Evolutionary conservation across 306 rosid species (phyloP).

Genomic region (Vigna trinervia): DNA sequence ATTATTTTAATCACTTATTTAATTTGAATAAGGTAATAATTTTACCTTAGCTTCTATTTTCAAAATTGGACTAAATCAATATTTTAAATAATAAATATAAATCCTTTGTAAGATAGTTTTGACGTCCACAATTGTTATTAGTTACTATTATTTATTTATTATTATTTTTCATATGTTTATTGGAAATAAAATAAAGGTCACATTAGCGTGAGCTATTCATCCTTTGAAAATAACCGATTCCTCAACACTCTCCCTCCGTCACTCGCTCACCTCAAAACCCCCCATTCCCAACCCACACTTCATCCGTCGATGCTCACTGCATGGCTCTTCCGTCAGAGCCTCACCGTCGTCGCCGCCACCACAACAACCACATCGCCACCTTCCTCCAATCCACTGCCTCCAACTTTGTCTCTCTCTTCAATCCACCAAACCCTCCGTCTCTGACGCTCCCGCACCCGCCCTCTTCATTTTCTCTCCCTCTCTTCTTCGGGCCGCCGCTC

Average conservation of each 20-base stretch:
- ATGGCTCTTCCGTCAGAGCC: constrained; percentile 74
- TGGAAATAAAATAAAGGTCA: no score
- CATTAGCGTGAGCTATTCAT: not conserved
- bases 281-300: not conserved
- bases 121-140: no score
- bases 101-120: no score
- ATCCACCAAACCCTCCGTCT: constrained; percentile 50
- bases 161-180: no score
- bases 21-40: no score
- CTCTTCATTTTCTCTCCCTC: constrained; percentile 54
- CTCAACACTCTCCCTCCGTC: not conserved
- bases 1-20: no score
- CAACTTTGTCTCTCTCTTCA: constrained; percentile 63
- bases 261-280: constrained; percentile 10
- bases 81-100: no score
- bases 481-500: constrained; percentile 51
- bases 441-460: constrained; percentile 1
- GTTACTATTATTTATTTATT: no score
- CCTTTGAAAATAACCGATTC: not conserved
- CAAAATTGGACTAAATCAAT: no score
- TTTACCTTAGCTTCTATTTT: no score
- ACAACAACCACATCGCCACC: constrained; percentile 56
- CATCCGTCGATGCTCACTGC: constrained; percentile 16
- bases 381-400: constrained; percentile 68
- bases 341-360: constrained; percentile 44